Evolutionary conservation across 768 basidiomycete genomes (phyloP), one percentile per base, ranked within the genome.

Genomic region (Cyclocybe aegerita): DNA sequence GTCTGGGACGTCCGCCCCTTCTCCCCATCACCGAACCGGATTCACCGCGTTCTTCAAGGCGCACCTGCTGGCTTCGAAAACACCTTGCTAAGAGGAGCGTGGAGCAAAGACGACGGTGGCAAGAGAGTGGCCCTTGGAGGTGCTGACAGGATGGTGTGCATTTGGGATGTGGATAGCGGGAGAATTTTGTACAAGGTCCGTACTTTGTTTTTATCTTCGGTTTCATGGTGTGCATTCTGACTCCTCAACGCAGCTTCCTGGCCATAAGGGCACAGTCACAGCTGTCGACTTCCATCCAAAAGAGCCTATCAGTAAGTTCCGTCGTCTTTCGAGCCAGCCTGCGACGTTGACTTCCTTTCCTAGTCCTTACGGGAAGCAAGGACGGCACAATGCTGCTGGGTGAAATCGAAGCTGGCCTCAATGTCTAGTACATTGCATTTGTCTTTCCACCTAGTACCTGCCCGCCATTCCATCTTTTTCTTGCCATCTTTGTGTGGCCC

Each of bases 261-360:
- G 96, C 10, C 96, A 99, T 68, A 97, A 93, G 67, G 95, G 96
- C 9, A 95, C 95, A 0, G 94, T 98, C 10, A 94, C 93, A 1
- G 75, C 87, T n/a, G 92, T 93, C 0, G 97, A 96, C 60, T 97
- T 96, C 76, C 93, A 96, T 66, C 94, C 96, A 7, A 92, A 86
- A 62, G 94, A 97, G 60, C 95, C 94, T 9, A 94, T 97, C 66
- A 82, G 93, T 96, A 67, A 56, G 93, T 75, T 23, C 31, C 33
- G 29, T 53, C 11, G 31, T 12, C 38, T 14, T 30, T 15, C 4
- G 32, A 9, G 11, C 43, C 16, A 41, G 10, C 31, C 16, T 11
- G 17, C 31, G 31, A 41, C 17, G 32, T 30, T 37, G 15, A 48
- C 42, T 31, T 50, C 43, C 37, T 36, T 46, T 43, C 35, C 14